These are phyloP conservation scores for Exophiala sp. DNA, from an alignment of 2,329 filamentous ascomycete genomes.

Conservation along the genomic window DNA sequence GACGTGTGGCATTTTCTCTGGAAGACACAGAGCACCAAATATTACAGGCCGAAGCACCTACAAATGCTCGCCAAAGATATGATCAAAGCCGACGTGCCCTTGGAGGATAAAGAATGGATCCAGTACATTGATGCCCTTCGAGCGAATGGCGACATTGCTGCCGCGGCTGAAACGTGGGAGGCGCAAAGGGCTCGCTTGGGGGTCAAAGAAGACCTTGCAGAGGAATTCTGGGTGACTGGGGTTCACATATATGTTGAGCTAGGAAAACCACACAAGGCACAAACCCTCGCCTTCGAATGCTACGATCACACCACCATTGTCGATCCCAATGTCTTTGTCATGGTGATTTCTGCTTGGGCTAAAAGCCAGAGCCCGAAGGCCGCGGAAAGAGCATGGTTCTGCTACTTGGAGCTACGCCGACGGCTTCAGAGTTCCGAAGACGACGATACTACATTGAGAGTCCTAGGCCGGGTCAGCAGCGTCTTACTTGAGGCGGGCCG, in stretches of 20 bases:
- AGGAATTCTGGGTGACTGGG: slow-evolving; percentile 45
- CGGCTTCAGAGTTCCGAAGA: slow-evolving; percentile 15
- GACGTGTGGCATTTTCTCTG: slow-evolving; percentile 62
- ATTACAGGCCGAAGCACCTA: slow-evolving; percentile 55
- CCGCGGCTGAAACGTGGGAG: slow-evolving; percentile 61
- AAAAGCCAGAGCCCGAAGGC: slow-evolving; percentile 45
- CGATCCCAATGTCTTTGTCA: slow-evolving; percentile 44
- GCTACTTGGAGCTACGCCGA: slow-evolving; percentile 58
- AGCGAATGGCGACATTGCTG: slow-evolving; percentile 53
- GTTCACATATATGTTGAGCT: slow-evolving; percentile 47
- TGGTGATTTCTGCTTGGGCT: slow-evolving; percentile 64
- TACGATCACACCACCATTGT: slow-evolving; percentile 23
- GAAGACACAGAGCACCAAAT: slow-evolving; percentile 47
- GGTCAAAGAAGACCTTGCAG: slow-evolving; percentile 9
- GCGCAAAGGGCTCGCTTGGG: slow-evolving; percentile 31
- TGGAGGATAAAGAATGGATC: slow-evolving; percentile 56
- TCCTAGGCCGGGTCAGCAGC: slow-evolving; percentile 70
- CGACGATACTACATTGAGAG: slow-evolving; percentile 54
- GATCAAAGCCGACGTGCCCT: slow-evolving; percentile 50
- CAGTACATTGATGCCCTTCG: slow-evolving; percentile 64
- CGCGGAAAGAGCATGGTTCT: slow-evolving; percentile 57
- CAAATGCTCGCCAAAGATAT: slow-evolving; percentile 61
- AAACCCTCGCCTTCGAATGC: slow-evolving; percentile 44
- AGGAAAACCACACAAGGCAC: slow-evolving; percentile 44
- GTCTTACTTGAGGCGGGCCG: slow-evolving; percentile 63